Conservation (phyloP, 257 asterid species). For the Lavandula angustifolia region DNA sequence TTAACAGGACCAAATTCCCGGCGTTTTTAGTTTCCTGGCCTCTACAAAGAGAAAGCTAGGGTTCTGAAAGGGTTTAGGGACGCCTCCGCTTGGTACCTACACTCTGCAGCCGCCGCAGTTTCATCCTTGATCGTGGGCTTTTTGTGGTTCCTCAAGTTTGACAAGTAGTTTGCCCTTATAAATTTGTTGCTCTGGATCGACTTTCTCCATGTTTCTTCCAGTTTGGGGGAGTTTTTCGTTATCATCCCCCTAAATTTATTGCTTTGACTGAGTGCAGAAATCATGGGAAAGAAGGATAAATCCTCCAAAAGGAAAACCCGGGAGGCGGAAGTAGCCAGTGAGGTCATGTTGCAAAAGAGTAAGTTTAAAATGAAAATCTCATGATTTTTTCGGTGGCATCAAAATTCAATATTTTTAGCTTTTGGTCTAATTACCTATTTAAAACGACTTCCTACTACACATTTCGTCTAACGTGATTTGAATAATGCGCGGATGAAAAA, state of each 20-base stretch:
- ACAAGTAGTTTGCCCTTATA: not conserved
- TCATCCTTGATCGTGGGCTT: not conserved
- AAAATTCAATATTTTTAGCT: not conserved
- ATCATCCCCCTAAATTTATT: not conserved
- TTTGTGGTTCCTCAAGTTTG: not conserved
- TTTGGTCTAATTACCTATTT: not conserved
- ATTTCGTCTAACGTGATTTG: too few relatives aligned
- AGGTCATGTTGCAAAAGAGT: constrained; percentile 37
- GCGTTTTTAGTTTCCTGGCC: not conserved
- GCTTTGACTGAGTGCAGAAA: constrained; percentile 28
- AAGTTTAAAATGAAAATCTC: constrained; percentile 5
- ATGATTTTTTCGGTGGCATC: not conserved
- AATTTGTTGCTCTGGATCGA: constrained; percentile 18
- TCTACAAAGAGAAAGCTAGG: constrained; percentile 1
- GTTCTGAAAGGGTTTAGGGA: constrained; percentile 10
- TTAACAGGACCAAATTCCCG: too few relatives aligned
- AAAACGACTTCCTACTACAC: too few relatives aligned
- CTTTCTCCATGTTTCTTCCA: not conserved
- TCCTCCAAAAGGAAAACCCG: constrained; percentile 51
- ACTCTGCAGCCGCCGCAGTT: constrained; percentile 16
- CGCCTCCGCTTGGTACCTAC: constrained; percentile 11
- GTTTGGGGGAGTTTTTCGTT: not conserved
- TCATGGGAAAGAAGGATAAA: constrained; percentile 48
- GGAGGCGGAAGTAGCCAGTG: constrained; percentile 39
- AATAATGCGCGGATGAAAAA: not conserved